These are phyloP conservation scores for Takashimella koratensis DNA, from an alignment of 1,284 basidiomycete species.

Conservation along the genomic window DNA sequence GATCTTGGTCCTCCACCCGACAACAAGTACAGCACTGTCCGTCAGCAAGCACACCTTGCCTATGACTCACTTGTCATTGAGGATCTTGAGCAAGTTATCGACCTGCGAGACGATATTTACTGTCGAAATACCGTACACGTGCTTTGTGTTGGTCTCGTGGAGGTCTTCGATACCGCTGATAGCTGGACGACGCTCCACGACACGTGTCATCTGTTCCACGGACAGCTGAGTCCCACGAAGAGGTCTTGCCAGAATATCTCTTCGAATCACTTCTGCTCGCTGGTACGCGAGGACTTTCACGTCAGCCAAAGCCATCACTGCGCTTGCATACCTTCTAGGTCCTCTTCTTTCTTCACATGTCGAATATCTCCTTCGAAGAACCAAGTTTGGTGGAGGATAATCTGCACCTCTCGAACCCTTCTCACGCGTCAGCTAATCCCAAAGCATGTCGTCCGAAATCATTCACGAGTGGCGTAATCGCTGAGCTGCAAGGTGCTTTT, in stretches of 20 bases:
- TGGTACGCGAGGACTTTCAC: constrained; percentile 12
- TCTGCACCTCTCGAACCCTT: constrained; percentile 32
- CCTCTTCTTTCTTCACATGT: constrained; percentile 32
- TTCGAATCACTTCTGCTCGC: constrained; percentile 33
- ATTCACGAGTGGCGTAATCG: neutral
- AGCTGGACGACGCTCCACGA: constrained; percentile 7
- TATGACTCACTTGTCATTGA: constrained; percentile 41
- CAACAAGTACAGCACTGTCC: constrained; percentile 35
- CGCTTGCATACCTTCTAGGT: constrained; percentile 20
- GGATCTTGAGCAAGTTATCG: constrained; percentile 34
- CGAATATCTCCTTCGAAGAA: constrained; percentile 42
- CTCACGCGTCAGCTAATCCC: neutral
- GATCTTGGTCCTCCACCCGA: constrained; percentile 40
- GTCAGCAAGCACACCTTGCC: constrained; percentile 1
- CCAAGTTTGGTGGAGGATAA: constrained; percentile 37
- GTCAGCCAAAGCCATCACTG: neutral
- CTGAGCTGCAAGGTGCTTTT: neutral
- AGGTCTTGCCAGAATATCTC: constrained; percentile 36
- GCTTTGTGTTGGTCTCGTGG: constrained; percentile 17
- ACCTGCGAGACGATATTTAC: constrained; percentile 18
- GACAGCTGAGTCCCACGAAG: constrained; percentile 26
- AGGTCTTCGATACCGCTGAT: constrained; percentile 23
- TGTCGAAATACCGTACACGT: constrained; percentile 24
- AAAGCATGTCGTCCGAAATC: neutral
- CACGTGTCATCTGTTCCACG: constrained; percentile 12